A percentile compares a stretch with the other conserved stretches of the same genome.
Conservation (phyloP, 805 yeast genomes). For the Starmerella sp. region DNA sequence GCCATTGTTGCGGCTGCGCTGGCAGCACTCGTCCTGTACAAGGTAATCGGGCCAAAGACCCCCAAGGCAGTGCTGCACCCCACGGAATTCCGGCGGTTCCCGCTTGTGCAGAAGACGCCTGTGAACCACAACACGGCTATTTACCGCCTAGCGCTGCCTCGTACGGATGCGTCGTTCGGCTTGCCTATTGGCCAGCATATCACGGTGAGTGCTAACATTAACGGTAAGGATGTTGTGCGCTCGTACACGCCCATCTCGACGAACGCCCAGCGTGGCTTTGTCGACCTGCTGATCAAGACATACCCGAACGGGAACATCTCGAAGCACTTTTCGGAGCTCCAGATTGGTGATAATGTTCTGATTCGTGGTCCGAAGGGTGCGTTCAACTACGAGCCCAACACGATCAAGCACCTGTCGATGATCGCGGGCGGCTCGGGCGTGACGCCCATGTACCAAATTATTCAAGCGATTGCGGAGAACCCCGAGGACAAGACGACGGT, state of each 20-base stretch:
- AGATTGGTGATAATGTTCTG: constrained; percentile 66
- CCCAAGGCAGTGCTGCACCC: constrained; percentile 11
- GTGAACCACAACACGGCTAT: constrained; percentile 72
- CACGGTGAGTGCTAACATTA: constrained; percentile 60
- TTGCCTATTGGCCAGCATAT: constrained; percentile 93
- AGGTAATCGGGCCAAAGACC: neutral
- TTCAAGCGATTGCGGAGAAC: constrained; percentile 65
- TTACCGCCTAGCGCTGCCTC: constrained; percentile 71
- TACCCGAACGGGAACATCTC: constrained; percentile 82
- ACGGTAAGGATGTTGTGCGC: constrained; percentile 70
- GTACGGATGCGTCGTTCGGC: constrained; percentile 62
- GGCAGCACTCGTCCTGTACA: neutral
- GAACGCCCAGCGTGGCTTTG: constrained; percentile 57
- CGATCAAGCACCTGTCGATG: constrained; percentile 68
- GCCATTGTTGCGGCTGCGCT: neutral
- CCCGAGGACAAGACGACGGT: constrained; percentile 72
- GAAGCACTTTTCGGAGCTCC: constrained; percentile 53
- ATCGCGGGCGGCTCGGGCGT: constrained; percentile 96
- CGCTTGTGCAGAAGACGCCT: constrained; percentile 62
- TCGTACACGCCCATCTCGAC: constrained; percentile 85
- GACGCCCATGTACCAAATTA: constrained; percentile 79
- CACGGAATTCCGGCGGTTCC: constrained; percentile 41
- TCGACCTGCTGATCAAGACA: constrained; percentile 73
- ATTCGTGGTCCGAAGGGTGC: constrained; percentile 77
- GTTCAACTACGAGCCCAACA: constrained; percentile 70